phyloP scores from a whole-genome alignment of 257 asterid species.

The Jasminum sambac region DNA sequence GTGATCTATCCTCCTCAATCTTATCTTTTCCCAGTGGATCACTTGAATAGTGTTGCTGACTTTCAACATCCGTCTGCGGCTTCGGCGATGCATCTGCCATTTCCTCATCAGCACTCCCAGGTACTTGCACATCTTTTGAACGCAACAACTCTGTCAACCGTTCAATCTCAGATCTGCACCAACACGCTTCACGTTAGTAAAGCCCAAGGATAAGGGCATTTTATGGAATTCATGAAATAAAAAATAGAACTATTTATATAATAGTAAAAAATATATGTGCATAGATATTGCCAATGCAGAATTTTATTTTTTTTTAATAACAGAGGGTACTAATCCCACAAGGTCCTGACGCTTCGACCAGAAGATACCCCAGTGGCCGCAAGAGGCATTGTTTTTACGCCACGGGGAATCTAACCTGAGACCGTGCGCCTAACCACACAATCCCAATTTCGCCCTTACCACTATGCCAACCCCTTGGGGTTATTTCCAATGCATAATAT shows the following conservation, averaged over 20 bases:
- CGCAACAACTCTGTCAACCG: conserved; percentile 68
- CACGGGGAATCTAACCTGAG: too few species aligned
- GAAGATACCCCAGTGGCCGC: too few species aligned
- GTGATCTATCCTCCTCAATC: conserved; percentile 34
- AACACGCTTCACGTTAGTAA: background rate
- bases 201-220: background rate
- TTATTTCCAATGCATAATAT: background rate
- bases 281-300: background rate
- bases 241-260: background rate
- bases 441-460: too few species aligned
- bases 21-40: conserved; percentile 36
- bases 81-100: conserved; percentile 29
- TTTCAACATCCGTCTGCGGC: conserved; percentile 33
- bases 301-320: too few species aligned
- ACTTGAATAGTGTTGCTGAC: conserved; percentile 36
- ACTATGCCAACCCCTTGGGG: too few species aligned
- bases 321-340: too few species aligned
- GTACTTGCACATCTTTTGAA: conserved; percentile 57
- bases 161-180: conserved; percentile 73
- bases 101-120: conserved; percentile 30
- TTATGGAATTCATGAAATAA: background rate
- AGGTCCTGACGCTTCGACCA: too few species aligned
- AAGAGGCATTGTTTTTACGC: too few species aligned
- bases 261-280: background rate
- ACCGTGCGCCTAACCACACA: too few species aligned